A percentile compares a stretch with the other conserved stretches of the same genome.
These are phyloP conservation scores for Guyanaporus albipodus DNA, from an alignment of 768 basidiomycete genomes.

Conservation along the genomic window DNA sequence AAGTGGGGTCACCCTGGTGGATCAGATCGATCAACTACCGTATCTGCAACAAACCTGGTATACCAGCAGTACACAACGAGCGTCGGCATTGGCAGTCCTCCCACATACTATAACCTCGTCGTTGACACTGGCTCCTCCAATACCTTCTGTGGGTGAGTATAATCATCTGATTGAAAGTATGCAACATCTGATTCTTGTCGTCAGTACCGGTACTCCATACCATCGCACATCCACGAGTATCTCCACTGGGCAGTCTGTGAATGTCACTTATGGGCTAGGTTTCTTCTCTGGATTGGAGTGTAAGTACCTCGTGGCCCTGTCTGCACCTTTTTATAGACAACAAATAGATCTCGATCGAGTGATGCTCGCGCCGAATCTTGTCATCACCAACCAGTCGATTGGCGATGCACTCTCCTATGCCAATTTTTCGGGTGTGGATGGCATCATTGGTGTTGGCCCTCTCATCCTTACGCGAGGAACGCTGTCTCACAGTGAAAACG, in stretches of 20 bases:
- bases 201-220: conserved; percentile 18
- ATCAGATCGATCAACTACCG: conserved; percentile 10
- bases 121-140: conserved; percentile 34
- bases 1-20: conserved; percentile 1
- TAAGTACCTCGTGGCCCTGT: background rate
- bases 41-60: conserved; percentile 12
- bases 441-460: conserved; percentile 29
- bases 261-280: conserved; percentile 7
- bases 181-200: background rate
- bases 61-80: conserved; percentile 18
- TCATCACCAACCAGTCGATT: conserved; percentile 29
- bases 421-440: conserved; percentile 22
- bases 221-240: conserved; percentile 21
- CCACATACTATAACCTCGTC: conserved; percentile 27
- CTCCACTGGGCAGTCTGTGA: conserved; percentile 21
- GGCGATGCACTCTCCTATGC: conserved; percentile 16
- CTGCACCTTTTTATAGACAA: background rate
- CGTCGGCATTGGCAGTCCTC: conserved; percentile 26
- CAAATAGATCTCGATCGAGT: conserved; percentile 24
- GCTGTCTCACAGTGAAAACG: background rate
- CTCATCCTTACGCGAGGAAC: conserved; percentile 14
- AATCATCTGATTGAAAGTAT: background rate
- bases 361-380: conserved; percentile 20
- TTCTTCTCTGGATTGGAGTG: conserved; percentile 35
- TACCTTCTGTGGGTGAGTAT: conserved; percentile 24